Base-by-base conservation (phyloP, 106 monocot species). In the Cymbidium sinense region DNA sequence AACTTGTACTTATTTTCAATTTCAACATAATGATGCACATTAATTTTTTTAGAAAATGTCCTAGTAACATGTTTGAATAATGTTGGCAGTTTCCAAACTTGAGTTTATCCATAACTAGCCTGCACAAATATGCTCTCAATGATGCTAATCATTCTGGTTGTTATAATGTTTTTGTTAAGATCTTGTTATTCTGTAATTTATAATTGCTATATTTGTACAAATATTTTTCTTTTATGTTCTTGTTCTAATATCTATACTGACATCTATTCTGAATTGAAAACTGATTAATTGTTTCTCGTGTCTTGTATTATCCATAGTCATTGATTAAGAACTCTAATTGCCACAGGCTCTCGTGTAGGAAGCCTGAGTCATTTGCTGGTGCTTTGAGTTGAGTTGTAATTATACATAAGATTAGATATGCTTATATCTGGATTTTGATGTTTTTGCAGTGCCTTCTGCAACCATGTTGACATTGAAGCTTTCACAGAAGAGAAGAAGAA, bases 401-500 rank as follows among this genome's bases (percentile, higher is more conserved):
- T 21, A 36, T 71, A 71, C n/a, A 71, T 39, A n/a, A 71, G 23
- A 39, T 2, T 36, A 9, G 20, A n/a, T 71, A 71, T 36, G 20
- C 35, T 71, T 36, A 71, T 71, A 67, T n/a, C 35, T 39, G 12
- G 33, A 67, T 67, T 71, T 39, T 71, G 8, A 29, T 71, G 34
- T 71, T 35, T 71, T 33, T 89, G 76, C 81, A 99, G 99, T 75
- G 99, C 99, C 30, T 99, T 99, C 74, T 99, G 99, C 83, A 99
- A 95, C 73, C 81, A 99, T 91, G 89, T 83, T 81, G 99, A 99
- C 82, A 82, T 99, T 76, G 99, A 99, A 85, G 90, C 93, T 78
- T 99, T 99, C 79, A 99, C 99, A 0, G 95, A 99, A 78, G 99
- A 99, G 82, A 99, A 91, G 80, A 95, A 91, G 86, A 95, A 85